Percentiles rank a stretch among this genome's conserved stretches.
Evolutionary conservation across 495 filamentous ascomycete species (phyloP).

Genomic region (Tuber aestivum): DNA sequence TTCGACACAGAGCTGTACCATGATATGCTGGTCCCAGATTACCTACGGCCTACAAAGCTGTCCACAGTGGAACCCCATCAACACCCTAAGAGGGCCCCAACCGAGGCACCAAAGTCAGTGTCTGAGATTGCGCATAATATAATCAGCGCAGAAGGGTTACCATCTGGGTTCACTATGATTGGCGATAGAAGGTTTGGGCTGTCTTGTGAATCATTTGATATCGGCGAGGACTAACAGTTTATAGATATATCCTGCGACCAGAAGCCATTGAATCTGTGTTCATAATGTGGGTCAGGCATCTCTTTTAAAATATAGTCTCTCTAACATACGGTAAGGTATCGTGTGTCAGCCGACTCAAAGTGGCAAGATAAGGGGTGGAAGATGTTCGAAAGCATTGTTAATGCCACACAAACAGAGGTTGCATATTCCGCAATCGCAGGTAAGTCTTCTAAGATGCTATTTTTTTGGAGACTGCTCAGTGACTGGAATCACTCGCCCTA

Average conservation of each 20-base stretch:
- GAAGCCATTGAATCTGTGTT: constrained; percentile 63
- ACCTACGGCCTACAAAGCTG: constrained; percentile 6
- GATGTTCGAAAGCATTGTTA: constrained; percentile 53
- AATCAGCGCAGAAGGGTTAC: constrained; percentile 50
- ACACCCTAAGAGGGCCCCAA: constrained; percentile 10
- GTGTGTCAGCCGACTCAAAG: constrained; percentile 52
- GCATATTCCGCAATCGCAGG: constrained; percentile 50
- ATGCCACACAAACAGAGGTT: constrained; percentile 47
- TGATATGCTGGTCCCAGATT: constrained; percentile 29
- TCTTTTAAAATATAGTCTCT: not conserved
- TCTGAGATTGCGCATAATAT: constrained; percentile 23
- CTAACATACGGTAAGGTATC: constrained; percentile 45
- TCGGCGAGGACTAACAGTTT: not conserved
- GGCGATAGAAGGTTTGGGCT: constrained; percentile 39
- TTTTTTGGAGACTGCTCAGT: not conserved
- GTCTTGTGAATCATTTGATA: constrained; percentile 49
- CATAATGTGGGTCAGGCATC: constrained; percentile 45
- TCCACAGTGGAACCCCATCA: constrained; percentile 4
- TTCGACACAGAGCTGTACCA: constrained; percentile 66
- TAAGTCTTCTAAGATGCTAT: not conserved
- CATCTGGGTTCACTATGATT: constrained; percentile 55
- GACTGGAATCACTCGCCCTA: constrained; percentile 11
- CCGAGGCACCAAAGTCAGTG: constrained; percentile 18
- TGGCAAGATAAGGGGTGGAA: constrained; percentile 58
- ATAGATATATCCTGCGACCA: constrained; percentile 50